These are phyloP conservation scores for Tetraselmis chui DNA, from an alignment of 139 green algal species.

Conservation along the genomic window DNA sequence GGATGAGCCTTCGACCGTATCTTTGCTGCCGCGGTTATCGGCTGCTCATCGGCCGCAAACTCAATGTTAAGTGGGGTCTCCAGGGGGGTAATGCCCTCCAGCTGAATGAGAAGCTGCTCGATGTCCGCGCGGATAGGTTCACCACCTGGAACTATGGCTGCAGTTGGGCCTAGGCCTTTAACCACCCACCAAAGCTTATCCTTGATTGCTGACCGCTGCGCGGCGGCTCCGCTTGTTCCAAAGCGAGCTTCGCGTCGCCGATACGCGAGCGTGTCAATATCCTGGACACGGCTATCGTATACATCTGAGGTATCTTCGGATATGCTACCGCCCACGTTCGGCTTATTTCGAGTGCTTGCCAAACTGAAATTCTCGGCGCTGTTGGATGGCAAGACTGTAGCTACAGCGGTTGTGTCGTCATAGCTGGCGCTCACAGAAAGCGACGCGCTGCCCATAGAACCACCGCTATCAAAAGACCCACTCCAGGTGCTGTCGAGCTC, in stretches of 20 bases:
- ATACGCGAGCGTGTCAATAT: not conserved
- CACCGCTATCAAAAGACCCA: not conserved
- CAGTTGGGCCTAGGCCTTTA: conserved; percentile 18
- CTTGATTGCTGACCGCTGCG: conserved; percentile 13
- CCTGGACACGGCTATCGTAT: no score
- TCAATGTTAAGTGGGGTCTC: conserved; percentile 22
- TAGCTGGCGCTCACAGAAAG: not conserved
- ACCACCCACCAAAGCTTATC: conserved; percentile 19
- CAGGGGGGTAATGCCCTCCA: conserved; percentile 17
- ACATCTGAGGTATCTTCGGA: no score
- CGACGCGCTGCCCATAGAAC: not conserved
- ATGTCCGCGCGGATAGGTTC: conserved; percentile 26
- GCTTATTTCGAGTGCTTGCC: not conserved
- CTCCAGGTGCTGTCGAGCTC: not conserved
- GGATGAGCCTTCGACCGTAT: conserved; percentile 3
- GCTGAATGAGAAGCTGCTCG: conserved; percentile 22
- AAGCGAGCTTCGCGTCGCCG: not conserved
- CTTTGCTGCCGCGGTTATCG: not conserved
- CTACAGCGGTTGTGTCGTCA: not conserved
- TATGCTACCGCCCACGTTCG: not conserved
- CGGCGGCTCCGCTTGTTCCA: not conserved
- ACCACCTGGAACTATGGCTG: conserved; percentile 24
- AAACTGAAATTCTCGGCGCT: not conserved
- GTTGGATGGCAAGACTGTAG: not conserved
- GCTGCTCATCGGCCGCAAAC: not conserved